These are phyloP conservation scores for Zymoseptoria passerinii DNA, from an alignment of 2,329 filamentous ascomycete genomes.

Conservation along the genomic window DNA sequence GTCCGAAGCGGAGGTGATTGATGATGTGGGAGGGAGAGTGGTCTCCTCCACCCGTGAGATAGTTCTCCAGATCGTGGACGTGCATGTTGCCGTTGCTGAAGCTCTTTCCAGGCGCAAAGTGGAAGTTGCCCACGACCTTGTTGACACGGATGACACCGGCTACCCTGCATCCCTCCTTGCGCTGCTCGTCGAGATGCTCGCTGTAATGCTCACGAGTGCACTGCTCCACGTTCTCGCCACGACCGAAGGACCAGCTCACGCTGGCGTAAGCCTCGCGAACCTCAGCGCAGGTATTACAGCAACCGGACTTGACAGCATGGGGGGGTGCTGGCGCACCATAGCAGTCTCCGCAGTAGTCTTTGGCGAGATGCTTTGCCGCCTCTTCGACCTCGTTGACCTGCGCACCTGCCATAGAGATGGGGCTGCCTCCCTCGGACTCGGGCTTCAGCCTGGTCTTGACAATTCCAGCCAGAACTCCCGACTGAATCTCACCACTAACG, in stretches of 20 bases:
- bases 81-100: constrained; percentile 97
- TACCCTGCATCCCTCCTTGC: constrained; percentile 86
- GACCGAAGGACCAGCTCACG: constrained; percentile 86
- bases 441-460: constrained; percentile 78
- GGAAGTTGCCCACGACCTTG: constrained; percentile 98
- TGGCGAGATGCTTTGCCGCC: constrained; percentile 66
- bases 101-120: constrained; percentile 89
- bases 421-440: constrained; percentile 62
- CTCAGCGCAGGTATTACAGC: constrained; percentile 95
- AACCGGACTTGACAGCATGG: constrained; percentile 69
- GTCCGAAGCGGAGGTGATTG: constrained; percentile 85
- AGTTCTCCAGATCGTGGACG: constrained; percentile 94
- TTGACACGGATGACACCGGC: constrained; percentile 90
- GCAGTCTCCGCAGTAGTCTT: constrained; percentile 86
- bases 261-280: constrained; percentile 89
- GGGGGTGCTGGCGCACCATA: constrained; percentile 72
- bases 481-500: constrained; percentile 92
- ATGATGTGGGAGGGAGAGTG: constrained; percentile 88
- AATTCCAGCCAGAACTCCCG: constrained; percentile 85
- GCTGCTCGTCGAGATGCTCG: constrained; percentile 78
- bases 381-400: constrained; percentile 63
- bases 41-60: constrained; percentile 62
- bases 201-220: constrained; percentile 91
- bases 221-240: constrained; percentile 87
- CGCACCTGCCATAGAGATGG: constrained; percentile 62